These are phyloP conservation scores for Phytophthora pisi DNA, from an alignment of 352 stramenopile species.

Conservation along the genomic window DNA sequence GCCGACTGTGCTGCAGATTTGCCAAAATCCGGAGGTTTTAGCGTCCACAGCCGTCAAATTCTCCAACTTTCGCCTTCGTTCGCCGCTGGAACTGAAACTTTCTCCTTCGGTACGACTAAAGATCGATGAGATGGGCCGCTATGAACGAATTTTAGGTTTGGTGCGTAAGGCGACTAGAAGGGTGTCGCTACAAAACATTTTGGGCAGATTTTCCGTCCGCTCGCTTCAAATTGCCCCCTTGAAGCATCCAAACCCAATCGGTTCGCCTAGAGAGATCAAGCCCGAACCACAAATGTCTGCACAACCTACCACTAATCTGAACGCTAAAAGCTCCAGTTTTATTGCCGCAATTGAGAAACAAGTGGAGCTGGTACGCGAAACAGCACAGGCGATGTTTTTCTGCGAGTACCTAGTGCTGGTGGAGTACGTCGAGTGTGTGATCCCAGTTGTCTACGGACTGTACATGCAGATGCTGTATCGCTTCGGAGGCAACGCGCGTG, in stretches of 20 bases:
- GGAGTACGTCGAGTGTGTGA: constrained; percentile 24
- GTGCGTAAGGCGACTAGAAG: neutral
- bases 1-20: neutral
- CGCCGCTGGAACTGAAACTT: neutral
- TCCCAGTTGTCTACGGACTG: constrained; percentile 12
- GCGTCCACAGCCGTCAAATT: neutral
- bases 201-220: neutral
- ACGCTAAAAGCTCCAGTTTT: neutral
- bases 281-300: neutral
- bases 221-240: neutral
- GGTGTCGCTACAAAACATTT: neutral
- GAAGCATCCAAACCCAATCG: neutral
- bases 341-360: constrained; percentile 1
- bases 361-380: neutral
- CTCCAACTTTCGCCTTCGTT: neutral
- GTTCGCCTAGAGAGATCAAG: neutral
- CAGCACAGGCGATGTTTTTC: constrained; percentile 19
- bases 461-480: constrained; percentile 2
- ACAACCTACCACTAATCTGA: neutral
- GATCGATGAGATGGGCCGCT: neutral
- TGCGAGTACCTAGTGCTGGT: constrained; percentile 27
- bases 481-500: neutral
- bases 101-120: neutral
- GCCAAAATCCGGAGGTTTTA: neutral
- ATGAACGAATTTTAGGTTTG: neutral